Base-by-base conservation (phyloP, 352 stramenopile species). In the Phytopythium ostracodes region DNA sequence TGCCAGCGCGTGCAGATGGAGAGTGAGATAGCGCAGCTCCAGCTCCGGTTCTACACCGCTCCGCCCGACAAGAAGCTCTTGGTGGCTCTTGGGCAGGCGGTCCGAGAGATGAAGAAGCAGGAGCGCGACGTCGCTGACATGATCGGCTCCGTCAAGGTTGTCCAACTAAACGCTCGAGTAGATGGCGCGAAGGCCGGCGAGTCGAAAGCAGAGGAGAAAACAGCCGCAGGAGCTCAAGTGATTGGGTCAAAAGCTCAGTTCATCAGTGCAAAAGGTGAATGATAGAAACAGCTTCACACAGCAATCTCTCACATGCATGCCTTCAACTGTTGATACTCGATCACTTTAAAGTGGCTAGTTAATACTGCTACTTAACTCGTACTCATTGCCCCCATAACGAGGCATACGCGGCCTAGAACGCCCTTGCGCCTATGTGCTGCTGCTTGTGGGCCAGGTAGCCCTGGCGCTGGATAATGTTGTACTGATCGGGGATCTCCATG, bases 401-500 rank as follows among this genome's bases (percentile, higher is more conserved):
- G 15, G 36, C 15, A 18, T 25, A 49, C 20, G 25, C 17, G 25
- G 12, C 3, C 4, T 54, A 35, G 25, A 50, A 50, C 17, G 47
- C 17, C 24, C n/a, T 24, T 0, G 47, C 25, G 47, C 4, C 14
- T 52, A 27, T 17, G 11, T 46, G 51, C 2, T 43, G 51, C 17
- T 31, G 29, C 50, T 43, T 27, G 3, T 2, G n/a, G 8, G 46
- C 15, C 31, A 63, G 58, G 36, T 81, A 81, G 27, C 75, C 73
- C 0, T 81, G 62, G 6, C 60, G 68, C 15, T 74, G 75, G 42
- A 84, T 84, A 52, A 81, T 73, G 59, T 77, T 77, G 66, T 74
- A 84, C 59, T 84, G 75, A 31, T 84, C 80, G 71, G 65, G 81
- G 52, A 92, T 81, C 53, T 91, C 77, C 67, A 85, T 84, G 40